Evolutionary conservation across 2,329 filamentous ascomycete species (phyloP).

Genomic region (Proliferodiscus dingleyae): DNA sequence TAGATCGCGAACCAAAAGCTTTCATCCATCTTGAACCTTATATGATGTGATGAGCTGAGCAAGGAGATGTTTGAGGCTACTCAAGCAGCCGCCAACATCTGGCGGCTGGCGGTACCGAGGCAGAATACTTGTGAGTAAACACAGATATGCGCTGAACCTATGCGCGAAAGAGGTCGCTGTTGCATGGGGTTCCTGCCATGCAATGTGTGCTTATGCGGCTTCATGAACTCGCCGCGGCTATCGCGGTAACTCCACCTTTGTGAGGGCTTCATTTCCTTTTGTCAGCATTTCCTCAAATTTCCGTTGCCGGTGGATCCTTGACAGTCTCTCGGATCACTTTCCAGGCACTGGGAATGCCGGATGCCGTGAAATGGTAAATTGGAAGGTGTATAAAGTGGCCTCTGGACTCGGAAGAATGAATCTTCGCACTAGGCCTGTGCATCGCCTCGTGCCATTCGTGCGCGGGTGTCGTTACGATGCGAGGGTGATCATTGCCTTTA

Average conservation of each 20-base stretch:
- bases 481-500: slow-evolving; percentile 10
- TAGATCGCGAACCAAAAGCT: no score
- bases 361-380: not conserved
- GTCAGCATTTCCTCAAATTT: slow-evolving; percentile 1
- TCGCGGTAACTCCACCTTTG: not conserved
- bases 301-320: not conserved
- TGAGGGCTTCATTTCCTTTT: not conserved
- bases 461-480: slow-evolving; percentile 1
- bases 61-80: no score
- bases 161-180: no score
- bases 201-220: not conserved
- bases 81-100: no score
- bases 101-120: no score
- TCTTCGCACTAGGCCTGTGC: not conserved
- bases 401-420: slow-evolving; percentile 1
- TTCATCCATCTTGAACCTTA: no score
- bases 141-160: no score
- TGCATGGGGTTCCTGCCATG: not conserved
- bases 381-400: not conserved
- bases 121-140: no score
- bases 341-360: not conserved
- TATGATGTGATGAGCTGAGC: no score
- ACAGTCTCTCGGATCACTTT: not conserved
- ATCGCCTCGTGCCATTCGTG: slow-evolving; percentile 2
- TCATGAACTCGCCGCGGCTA: not conserved